Percentiles rank a stretch among this genome's conserved stretches.
Evolutionary conservation across 176 grass and related monocot species (phyloP).

Genomic region (Musa beccarii): DNA sequence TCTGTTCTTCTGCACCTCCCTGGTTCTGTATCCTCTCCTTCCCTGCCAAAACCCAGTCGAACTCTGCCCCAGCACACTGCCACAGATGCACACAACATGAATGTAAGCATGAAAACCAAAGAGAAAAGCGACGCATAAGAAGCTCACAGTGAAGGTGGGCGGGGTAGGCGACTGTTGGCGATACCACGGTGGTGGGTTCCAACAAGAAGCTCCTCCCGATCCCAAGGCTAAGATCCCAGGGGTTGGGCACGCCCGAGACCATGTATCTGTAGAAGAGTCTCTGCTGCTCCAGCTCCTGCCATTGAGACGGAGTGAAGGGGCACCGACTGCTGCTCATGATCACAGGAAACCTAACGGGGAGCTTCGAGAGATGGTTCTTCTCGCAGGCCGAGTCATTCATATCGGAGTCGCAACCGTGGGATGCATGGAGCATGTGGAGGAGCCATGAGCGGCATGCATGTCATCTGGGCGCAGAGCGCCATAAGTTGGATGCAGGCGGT

Average conservation of each 20-base stretch:
- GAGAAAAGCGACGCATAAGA: background rate
- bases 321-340: slow-evolving; percentile 62
- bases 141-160: slow-evolving; percentile 10
- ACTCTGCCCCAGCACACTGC: slow-evolving; percentile 76
- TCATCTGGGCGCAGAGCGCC: background rate
- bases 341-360: slow-evolving; percentile 17
- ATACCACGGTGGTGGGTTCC: slow-evolving; percentile 54
- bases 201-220: slow-evolving; percentile 75
- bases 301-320: slow-evolving; percentile 88
- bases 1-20: slow-evolving; percentile 80
- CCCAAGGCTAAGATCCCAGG: slow-evolving; percentile 70
- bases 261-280: slow-evolving; percentile 94
- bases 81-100: background rate
- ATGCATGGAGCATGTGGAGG: too few relatives aligned
- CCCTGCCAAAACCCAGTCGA: slow-evolving; percentile 64
- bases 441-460: too few relatives aligned
- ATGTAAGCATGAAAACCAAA: background rate
- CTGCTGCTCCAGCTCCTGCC: slow-evolving; percentile 97
- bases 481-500: background rate
- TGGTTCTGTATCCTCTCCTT: slow-evolving; percentile 84
- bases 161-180: slow-evolving; percentile 63
- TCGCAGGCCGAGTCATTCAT: background rate
- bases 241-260: slow-evolving; percentile 72
- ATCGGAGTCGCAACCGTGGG: too few relatives aligned
- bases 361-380: background rate